Evolutionary conservation across 768 basidiomycete genomes (phyloP), one percentile per base, ranked within the genome.

Genomic region (Lentinula sp.): DNA sequence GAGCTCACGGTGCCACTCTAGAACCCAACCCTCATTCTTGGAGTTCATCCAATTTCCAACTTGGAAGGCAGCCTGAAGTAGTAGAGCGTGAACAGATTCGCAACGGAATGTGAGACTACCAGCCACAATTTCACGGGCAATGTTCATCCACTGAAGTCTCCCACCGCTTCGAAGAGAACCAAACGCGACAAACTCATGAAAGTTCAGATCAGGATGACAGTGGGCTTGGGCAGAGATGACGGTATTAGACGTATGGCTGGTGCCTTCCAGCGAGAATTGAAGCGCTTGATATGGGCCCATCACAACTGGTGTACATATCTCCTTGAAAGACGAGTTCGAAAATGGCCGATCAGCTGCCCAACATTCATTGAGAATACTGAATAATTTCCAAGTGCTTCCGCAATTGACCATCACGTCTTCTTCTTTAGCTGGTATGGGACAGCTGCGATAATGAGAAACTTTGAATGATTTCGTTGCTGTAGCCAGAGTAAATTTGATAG

Each of bases 71-170:
- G 81, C 72, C 59, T 83, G 84, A 9, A 66, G 69, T 1, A 84
- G 23, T 0, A 84, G 69, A 0, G 71, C 58, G 61, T 80, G 73
- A 0, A 84, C 76, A 16, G 76, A 77, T 0, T 70, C 69, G 7
- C 65, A 60, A 23, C 70, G 68, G 59, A 85, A 77, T 8, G 71
- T 74, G 58, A 85, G 63, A 0, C 65, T 64, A 21, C 73, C 70
- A 6, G 71, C 70, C 6, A 72, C 71, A n/a, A 84, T 63, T 62
- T 80, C 80, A n/a, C 77, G 74, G 11, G 74, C 61, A 42, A 84
- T 76, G 61, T 84, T 84, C 42, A 76, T 66, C 82, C 81, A 83
- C 53, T 84, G 82, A 0, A 84, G 63, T 2, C 61, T 66, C 0
- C 70, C 61, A 0, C 83, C 82, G 40, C 76, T 73, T 5, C 84